A percentile compares a stretch with the other conserved stretches of the same genome.
These are phyloP conservation scores for Camellia granthamiana DNA, from an alignment of 148 eudicot genomes.

Conservation along the genomic window DNA sequence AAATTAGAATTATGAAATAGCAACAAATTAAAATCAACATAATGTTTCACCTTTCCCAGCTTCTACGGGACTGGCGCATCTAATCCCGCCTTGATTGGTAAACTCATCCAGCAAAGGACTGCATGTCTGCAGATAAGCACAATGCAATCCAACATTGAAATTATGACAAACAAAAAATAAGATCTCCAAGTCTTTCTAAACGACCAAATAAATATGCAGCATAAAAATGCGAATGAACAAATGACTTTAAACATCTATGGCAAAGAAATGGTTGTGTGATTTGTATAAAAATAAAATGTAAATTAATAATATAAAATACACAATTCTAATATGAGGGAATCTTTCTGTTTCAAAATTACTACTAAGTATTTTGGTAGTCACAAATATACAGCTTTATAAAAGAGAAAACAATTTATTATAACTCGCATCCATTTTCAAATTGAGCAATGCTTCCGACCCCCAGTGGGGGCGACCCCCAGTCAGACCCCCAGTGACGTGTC, in stretches of 20 bases:
- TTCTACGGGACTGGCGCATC: slow-evolving; percentile 47
- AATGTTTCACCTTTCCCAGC: slow-evolving; percentile 53
- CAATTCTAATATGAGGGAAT: background rate
- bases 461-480: too few species aligned
- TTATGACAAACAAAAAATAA: background rate
- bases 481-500: too few species aligned
- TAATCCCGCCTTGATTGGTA: slow-evolving; percentile 58
- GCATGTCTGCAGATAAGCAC: slow-evolving; percentile 33
- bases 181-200: background rate
- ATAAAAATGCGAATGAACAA: background rate
- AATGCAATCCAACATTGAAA: slow-evolving; percentile 5
- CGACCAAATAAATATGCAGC: background rate
- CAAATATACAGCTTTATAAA: background rate
- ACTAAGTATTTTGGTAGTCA: background rate
- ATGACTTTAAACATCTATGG: background rate
- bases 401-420: background rate
- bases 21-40: background rate
- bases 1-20: background rate
- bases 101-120: slow-evolving; percentile 44
- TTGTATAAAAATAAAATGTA: background rate
- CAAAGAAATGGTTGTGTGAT: slow-evolving; percentile 6
- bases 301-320: background rate
- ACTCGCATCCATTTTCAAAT: background rate
- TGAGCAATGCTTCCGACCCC: too few species aligned
- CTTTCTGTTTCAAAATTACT: background rate